These are phyloP conservation scores for Pestalotiopsis sp. DNA, from an alignment of 2,329 filamentous ascomycete genomes.

Conservation along the genomic window DNA sequence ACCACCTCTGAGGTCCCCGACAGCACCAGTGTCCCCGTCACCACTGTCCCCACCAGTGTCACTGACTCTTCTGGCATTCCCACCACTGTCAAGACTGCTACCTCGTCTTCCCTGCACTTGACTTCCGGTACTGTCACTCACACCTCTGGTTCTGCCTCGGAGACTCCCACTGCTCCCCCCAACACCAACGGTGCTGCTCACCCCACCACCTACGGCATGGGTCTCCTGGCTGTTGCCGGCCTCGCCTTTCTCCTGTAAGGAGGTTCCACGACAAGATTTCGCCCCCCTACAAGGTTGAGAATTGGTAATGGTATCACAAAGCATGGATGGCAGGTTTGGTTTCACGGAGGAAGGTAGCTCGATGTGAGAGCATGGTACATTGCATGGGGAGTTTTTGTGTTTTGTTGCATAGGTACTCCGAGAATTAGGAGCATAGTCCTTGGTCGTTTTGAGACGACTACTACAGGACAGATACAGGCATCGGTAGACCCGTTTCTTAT, in stretches of 20 bases:
- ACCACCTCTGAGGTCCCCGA: neutral
- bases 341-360: neutral
- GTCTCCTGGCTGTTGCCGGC: constrained; percentile 4
- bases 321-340: neutral
- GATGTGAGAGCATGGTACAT: neutral
- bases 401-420: neutral
- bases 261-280: neutral
- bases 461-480: neutral
- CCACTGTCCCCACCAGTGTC: neutral
- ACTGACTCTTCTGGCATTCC: neutral
- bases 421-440: neutral
- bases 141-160: neutral
- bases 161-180: neutral
- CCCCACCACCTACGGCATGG: neutral
- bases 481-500: constrained; percentile 10
- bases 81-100: neutral
- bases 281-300: neutral
- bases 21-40: neutral
- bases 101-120: neutral
- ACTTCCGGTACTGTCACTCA: neutral
- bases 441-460: neutral
- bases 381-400: neutral
- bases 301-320: neutral
- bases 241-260: neutral
- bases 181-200: neutral